Base-by-base conservation (phyloP, 179 eudicot genomes). In the Silene coronaria region DNA sequence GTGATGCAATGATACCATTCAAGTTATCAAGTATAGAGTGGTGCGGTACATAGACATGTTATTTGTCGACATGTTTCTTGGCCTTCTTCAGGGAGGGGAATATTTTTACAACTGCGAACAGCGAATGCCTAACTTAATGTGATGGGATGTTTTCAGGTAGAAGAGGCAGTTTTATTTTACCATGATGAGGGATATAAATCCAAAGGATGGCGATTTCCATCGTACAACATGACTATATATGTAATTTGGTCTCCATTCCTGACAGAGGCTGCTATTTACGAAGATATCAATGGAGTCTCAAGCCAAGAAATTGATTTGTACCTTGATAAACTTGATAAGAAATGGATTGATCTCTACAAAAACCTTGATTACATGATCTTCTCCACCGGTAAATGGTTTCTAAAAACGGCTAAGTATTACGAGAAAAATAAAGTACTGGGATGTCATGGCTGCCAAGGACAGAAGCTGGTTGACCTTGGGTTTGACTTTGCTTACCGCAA, bases 221-320 rank as follows among this genome's bases (percentile, higher is more conserved):
- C 88, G 0, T 81, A 88, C 85, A 89, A 91, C 87, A 51, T 90
- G 51, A 88, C 88, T 3, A 65, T 93, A 28, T 86, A 88, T 26
- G 87, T 84, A 16, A 55, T 90, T 8, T 91, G 93, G 93, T 89
- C 97, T 62, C 97, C 98, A 23, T 91, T 91, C 73, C 93, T 93
- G 9, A 85, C 85, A 21, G 67, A 90, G 67, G 91, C 97, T n/a
- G 78, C 86, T 34, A 86, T 91, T 51, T 87, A 83, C 57, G 97
- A 93, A 81, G 90, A 93, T 64, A 32, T 66, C 2, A 79, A 89
- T 22, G 97, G 97, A 45, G 89, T 86, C 67, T 87, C 97, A 8
- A 53, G 84, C 46, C 81, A 84, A 16, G 93, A 83, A 26, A 72
- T 89, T 24, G 85, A 91, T 70, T 78, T 93, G 63, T 89, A 89